A percentile compares a stretch with the other conserved stretches of the same genome.
These are phyloP conservation scores for Zygosaccharomyces rouxii DNA, from an alignment of 805 yeast genomes.

Conservation along the genomic window DNA sequence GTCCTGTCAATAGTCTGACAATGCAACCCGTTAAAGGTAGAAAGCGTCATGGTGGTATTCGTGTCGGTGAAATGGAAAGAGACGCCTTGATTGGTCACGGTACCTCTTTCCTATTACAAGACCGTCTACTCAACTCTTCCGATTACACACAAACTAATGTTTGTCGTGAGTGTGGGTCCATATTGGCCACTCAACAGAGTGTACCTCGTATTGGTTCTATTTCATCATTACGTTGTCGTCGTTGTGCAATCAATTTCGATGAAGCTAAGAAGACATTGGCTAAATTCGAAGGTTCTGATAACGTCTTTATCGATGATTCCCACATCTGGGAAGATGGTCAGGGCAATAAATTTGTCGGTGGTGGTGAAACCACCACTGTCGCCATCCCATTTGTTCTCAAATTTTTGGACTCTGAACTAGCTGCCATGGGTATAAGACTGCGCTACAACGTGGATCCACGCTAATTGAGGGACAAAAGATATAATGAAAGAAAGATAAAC, in stretches of 20 bases:
- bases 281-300: constrained; percentile 31
- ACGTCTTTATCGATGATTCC: constrained; percentile 54
- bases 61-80: constrained; percentile 99
- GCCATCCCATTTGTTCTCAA: constrained; percentile 96
- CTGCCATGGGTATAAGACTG: constrained; percentile 97
- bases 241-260: constrained; percentile 76
- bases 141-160: constrained; percentile 90
- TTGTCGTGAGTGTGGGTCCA: constrained; percentile 91
- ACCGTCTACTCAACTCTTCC: constrained; percentile 88
- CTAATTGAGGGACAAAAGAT: constrained; percentile 1
- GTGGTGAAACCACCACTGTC: constrained; percentile 88
- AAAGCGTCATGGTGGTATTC: constrained; percentile 98
- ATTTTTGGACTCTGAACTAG: constrained; percentile 88
- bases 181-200: constrained; percentile 81
- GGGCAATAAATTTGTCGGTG: constrained; percentile 88
- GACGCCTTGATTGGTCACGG: constrained; percentile 99
- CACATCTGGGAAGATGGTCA: constrained; percentile 97
- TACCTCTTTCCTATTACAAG: constrained; percentile 90
- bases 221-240: constrained; percentile 79
- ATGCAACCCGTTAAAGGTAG: constrained; percentile 99
- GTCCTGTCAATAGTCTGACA: constrained; percentile 93
- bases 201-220: constrained; percentile 86
- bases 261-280: constrained; percentile 43
- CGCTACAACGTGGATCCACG: constrained; percentile 76
- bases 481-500: background rate